phyloP scores from a whole-genome alignment of 2,329 filamentous ascomycete genomes.

The Botryotinia calthae region DNA sequence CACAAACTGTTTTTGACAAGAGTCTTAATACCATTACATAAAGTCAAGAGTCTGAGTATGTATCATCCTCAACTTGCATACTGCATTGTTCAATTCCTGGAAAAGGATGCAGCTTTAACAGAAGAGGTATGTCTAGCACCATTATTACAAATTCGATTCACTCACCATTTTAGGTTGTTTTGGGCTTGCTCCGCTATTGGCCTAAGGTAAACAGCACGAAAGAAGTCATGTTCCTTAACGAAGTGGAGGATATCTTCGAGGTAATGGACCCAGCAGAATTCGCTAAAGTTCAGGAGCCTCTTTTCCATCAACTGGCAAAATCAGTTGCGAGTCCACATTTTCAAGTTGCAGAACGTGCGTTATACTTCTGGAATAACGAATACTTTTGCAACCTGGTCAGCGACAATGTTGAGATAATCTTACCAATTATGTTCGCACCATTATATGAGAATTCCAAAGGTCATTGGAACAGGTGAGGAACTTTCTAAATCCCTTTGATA shows the following conservation, averaged over 20 bases:
- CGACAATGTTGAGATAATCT: constrained; percentile 97
- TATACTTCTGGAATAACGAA: constrained; percentile 99
- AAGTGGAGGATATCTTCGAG: constrained; percentile 99
- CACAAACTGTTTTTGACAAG: constrained; percentile 97
- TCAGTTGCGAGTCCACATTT: constrained; percentile 98
- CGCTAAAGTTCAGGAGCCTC: constrained; percentile 94
- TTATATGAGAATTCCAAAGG: constrained; percentile 99
- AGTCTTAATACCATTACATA: constrained; percentile 90
- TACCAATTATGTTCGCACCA: constrained; percentile 98
- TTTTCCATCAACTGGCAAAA: constrained; percentile 96
- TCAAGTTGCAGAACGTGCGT: constrained; percentile 92
- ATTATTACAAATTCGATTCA: constrained; percentile 11
- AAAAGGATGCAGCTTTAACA: constrained; percentile 94
- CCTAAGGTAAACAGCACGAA: constrained; percentile 99
- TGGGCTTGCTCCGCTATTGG: constrained; percentile 94
- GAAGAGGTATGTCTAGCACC: constrained; percentile 70
- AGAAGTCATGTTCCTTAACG: constrained; percentile 99
- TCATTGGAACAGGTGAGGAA: constrained; percentile 83
- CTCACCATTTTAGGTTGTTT: constrained; percentile 65
- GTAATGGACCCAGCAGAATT: constrained; percentile 99
- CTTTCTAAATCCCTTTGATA: constrained; percentile 16
- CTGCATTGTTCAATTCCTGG: constrained; percentile 97
- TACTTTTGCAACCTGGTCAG: constrained; percentile 99
- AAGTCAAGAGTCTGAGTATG: constrained; percentile 99
- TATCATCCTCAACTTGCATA: constrained; percentile 98